A percentile compares a stretch with the other conserved stretches of the same genome.
Conservation (phyloP, 495 filamentous ascomycete species). For the Talaromyces stipitatus region DNA sequence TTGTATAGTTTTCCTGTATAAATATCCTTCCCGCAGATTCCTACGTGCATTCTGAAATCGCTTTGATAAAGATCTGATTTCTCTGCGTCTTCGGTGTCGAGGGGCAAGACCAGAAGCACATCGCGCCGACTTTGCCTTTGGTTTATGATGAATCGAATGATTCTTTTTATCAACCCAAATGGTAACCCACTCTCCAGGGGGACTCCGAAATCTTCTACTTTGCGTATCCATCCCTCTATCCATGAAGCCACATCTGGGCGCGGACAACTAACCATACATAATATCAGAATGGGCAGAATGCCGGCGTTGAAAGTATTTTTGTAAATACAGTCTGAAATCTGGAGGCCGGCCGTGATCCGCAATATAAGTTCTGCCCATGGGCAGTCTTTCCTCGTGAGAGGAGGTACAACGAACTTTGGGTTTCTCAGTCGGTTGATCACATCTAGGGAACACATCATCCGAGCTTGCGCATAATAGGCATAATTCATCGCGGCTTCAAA, state of each 20-base stretch:
- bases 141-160: constrained; percentile 1
- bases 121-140: not conserved
- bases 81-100: not conserved
- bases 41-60: constrained; percentile 4
- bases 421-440: not conserved
- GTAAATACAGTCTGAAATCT: constrained; percentile 1
- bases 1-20: not conserved
- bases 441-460: not conserved
- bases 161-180: constrained; percentile 1
- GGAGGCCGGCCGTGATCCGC: not conserved
- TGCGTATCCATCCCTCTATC: constrained; percentile 2
- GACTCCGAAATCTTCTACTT: not conserved
- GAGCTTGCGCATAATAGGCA: constrained; percentile 1
- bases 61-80: constrained; percentile 4
- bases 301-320: constrained; percentile 2
- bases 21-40: not conserved
- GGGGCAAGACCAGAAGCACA: not conserved
- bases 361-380: constrained; percentile 4
- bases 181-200: constrained; percentile 1
- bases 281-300: not conserved
- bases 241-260: not conserved
- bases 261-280: not conserved
- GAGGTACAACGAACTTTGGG: not conserved
- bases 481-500: constrained; percentile 4
- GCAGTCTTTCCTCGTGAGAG: not conserved